Conservation (phyloP, 2,329 filamentous ascomycete species). For the Orbilia javanica region DNA sequence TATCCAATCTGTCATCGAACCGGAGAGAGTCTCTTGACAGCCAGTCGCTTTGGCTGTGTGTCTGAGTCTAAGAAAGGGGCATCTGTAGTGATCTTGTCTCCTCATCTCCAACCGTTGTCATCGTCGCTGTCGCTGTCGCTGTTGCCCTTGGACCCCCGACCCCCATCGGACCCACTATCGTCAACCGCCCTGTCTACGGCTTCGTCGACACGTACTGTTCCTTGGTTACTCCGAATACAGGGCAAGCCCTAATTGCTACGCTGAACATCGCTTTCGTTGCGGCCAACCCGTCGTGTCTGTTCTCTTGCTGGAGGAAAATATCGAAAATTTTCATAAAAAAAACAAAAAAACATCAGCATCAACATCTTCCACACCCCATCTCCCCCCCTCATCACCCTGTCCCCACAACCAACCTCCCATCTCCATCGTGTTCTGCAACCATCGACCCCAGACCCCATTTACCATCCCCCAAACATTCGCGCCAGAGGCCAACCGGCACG, state of each 20-base stretch:
- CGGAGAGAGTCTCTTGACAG: not conserved
- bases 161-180: not conserved
- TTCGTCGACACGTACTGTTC: conserved; percentile 2
- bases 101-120: not conserved
- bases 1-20: conserved; percentile 8
- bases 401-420: not conserved
- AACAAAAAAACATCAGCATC: too few species aligned
- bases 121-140: not conserved
- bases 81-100: conserved; percentile 18
- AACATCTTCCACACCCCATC: not conserved
- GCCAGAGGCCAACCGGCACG: conserved; percentile 38
- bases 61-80: conserved; percentile 50
- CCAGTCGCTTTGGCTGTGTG: conserved; percentile 12
- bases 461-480: not conserved
- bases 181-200: not conserved
- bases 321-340: conserved; percentile 7
- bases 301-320: not conserved
- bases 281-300: not conserved
- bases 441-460: not conserved
- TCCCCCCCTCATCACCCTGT: conserved; percentile 9
- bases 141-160: not conserved
- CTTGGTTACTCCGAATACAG: not conserved
- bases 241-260: conserved; percentile 5
- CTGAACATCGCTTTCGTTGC: not conserved
- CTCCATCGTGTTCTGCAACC: not conserved